Evolutionary conservation across 306 rosid genomes (phyloP).

Genomic region (Acacia acuminata): DNA sequence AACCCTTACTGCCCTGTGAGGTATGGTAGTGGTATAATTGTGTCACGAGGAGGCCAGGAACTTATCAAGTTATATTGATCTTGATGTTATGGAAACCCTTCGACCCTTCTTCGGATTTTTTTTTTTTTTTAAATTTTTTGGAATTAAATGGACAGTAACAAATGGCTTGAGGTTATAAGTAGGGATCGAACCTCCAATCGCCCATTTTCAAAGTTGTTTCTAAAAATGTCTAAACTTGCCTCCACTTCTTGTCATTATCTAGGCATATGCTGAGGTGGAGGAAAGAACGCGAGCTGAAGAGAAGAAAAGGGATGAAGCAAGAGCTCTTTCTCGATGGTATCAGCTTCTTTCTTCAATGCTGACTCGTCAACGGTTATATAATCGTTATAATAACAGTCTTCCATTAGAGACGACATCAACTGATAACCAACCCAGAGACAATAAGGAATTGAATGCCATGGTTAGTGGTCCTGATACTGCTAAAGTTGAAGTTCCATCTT

Average conservation of each 20-base stretch:
- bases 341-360: slow-evolving; percentile 87
- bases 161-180: no score
- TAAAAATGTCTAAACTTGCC: slow-evolving; percentile 15
- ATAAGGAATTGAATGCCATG: slow-evolving; percentile 30
- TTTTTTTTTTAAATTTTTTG: no score
- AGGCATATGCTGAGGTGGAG: slow-evolving; percentile 83
- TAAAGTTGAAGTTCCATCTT: slow-evolving; percentile 28
- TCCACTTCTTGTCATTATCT: slow-evolving; percentile 21
- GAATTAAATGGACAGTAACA: neutral
- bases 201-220: slow-evolving; percentile 8
- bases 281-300: slow-evolving; percentile 72
- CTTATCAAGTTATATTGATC: slow-evolving; percentile 6
- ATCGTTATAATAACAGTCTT: slow-evolving; percentile 52
- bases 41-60: neutral
- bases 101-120: neutral
- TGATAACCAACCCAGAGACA: slow-evolving; percentile 23
- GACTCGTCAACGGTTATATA: slow-evolving; percentile 80
- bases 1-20: neutral
- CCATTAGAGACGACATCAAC: slow-evolving; percentile 40
- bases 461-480: slow-evolving; percentile 29
- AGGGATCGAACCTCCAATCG: neutral
- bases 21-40: slow-evolving; percentile 15
- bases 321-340: slow-evolving; percentile 82
- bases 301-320: slow-evolving; percentile 66
- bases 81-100: slow-evolving; percentile 6